Conservation (phyloP, 306 rosid genomes). For the Vigna angularis region DNA sequence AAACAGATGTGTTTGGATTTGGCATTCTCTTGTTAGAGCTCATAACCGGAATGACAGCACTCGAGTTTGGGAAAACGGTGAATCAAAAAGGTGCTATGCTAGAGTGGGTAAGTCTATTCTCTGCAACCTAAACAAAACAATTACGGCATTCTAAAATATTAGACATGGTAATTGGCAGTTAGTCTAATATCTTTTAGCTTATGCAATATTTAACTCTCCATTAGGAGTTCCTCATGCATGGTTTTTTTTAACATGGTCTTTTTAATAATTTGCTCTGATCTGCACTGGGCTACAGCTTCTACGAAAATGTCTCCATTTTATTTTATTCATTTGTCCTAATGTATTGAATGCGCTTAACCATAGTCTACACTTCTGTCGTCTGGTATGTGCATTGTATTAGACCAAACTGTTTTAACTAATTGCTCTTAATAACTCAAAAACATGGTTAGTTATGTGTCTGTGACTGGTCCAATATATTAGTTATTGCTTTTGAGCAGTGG, state of each 20-base stretch:
- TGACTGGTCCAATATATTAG: neutral
- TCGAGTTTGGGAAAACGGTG: constrained; percentile 83
- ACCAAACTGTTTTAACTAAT: constrained; percentile 2
- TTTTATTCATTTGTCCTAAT: neutral
- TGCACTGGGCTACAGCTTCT: constrained; percentile 16
- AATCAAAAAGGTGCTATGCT: constrained; percentile 96
- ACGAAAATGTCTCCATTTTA: neutral
- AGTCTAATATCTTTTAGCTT: constrained; percentile 19
- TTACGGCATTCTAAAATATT: constrained; percentile 1
- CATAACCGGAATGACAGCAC: constrained; percentile 95
- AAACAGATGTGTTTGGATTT: constrained; percentile 94
- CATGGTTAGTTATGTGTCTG: neutral
- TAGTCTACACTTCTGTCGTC: no score
- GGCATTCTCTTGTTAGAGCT: constrained; percentile 96
- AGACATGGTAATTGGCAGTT: neutral
- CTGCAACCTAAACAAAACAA: constrained; percentile 24
- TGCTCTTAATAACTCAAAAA: constrained; percentile 1
- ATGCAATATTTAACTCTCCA: neutral
- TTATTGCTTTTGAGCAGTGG: neutral
- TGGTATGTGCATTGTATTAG: neutral
- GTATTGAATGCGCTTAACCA: neutral
- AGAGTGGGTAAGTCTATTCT: constrained; percentile 83
- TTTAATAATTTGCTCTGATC: neutral
- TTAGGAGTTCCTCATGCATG: neutral
- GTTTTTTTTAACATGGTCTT: neutral